These are phyloP conservation scores for Schwanniomyces etchellsii DNA, from an alignment of 1,139 yeast species.

Conservation along the genomic window DNA sequence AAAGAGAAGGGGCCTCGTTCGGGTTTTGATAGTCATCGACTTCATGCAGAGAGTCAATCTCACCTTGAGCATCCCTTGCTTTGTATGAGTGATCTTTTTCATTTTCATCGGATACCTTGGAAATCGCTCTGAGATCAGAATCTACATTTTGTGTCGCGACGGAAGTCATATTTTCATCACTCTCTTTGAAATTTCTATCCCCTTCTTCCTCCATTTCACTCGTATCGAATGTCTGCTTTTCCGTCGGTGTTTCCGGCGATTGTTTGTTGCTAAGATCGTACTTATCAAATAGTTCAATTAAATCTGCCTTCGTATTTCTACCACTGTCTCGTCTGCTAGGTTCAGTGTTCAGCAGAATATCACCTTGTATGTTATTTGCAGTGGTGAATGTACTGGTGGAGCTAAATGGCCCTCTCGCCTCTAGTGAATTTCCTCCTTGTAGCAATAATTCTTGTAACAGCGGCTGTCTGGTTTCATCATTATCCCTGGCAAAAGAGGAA, in stretches of 20 bases:
- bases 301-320: slow-evolving; percentile 17
- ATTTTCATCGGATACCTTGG: slow-evolving; percentile 1
- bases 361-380: neutral
- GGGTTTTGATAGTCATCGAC: no score
- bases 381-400: slow-evolving; percentile 1
- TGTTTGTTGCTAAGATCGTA: slow-evolving; percentile 23
- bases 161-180: neutral
- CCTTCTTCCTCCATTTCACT: neutral
- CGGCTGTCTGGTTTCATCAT: neutral
- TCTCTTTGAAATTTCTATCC: slow-evolving; percentile 2
- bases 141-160: neutral
- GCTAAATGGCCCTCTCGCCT: neutral
- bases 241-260: slow-evolving; percentile 4
- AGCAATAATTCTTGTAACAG: neutral
- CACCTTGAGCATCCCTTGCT: neutral
- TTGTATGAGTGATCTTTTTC: neutral
- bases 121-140: neutral
- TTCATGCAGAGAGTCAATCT: no score
- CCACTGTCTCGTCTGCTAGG: slow-evolving; percentile 2
- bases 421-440: neutral
- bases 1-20: neutral
- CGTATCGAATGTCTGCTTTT: slow-evolving; percentile 2
- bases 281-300: slow-evolving; percentile 36
- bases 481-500: neutral
- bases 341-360: slow-evolving; percentile 3